These are phyloP conservation scores for Yamadazyma endophytica DNA, from an alignment of 805 yeast genomes.

Conservation along the genomic window DNA sequence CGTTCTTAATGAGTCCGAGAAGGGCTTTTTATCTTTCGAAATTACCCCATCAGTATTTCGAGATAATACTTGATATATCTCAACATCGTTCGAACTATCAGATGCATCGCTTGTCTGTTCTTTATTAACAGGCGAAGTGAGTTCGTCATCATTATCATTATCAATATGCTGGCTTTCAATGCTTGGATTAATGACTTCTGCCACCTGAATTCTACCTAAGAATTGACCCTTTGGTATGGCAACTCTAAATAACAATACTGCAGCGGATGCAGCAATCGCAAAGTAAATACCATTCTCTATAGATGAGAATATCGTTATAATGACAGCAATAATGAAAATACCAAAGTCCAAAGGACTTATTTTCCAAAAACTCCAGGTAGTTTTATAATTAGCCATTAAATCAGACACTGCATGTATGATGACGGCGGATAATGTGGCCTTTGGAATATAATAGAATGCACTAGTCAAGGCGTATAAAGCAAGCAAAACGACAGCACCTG, in stretches of 20 bases:
- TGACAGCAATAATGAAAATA: constrained; percentile 67
- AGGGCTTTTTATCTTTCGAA: constrained; percentile 16
- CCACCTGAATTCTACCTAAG: constrained; percentile 71
- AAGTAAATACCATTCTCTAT: constrained; percentile 91
- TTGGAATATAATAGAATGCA: constrained; percentile 86
- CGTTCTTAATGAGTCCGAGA: constrained; percentile 5
- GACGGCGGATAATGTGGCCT: constrained; percentile 80
- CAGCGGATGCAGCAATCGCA: constrained; percentile 81
- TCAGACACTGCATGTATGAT: constrained; percentile 93
- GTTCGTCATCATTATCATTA: constrained; percentile 5
- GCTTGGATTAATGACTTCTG: constrained; percentile 65
- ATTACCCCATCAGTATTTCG: constrained; percentile 20
- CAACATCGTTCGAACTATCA: constrained; percentile 28
- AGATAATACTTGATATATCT: constrained; percentile 41
- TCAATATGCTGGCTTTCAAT: constrained; percentile 20
- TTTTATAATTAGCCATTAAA: constrained; percentile 65
- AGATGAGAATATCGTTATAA: constrained; percentile 70
- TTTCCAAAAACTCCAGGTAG: constrained; percentile 66
- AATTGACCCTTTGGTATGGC: constrained; percentile 81
- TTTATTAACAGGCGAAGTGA: no score
- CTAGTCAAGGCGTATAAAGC: constrained; percentile 81
- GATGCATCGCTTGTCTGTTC: constrained; percentile 6
- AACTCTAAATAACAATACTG: constrained; percentile 64
- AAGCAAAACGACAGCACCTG: constrained; percentile 83
- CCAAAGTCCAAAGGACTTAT: constrained; percentile 70